phyloP scores from a whole-genome alignment of 2,329 filamentous ascomycete species.

The Tympanopsis confertula region DNA sequence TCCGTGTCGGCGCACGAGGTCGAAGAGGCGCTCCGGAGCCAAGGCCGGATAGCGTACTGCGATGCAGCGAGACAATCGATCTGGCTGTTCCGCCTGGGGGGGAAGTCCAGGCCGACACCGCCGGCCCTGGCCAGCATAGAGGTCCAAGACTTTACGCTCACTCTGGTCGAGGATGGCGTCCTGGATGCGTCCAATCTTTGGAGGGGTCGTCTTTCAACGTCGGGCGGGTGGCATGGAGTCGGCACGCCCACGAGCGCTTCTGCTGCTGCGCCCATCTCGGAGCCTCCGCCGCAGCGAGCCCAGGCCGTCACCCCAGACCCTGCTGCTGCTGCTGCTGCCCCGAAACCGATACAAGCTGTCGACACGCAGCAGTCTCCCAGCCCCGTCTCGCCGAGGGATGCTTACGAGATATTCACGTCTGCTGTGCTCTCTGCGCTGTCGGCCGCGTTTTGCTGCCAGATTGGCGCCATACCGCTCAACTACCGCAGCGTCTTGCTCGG shows the following conservation, averaged over 20 bases:
- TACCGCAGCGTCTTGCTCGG: constrained; percentile 36
- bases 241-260: constrained; percentile 28
- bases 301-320: too few species aligned
- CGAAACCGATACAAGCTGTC: not conserved
- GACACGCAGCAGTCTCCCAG: constrained; percentile 21
- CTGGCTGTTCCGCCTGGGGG: constrained; percentile 40
- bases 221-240: constrained; percentile 29
- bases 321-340: too few species aligned
- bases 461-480: constrained; percentile 38
- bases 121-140: constrained; percentile 26
- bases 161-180: constrained; percentile 32
- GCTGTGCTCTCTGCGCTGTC: constrained; percentile 39
- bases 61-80: constrained; percentile 36
- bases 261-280: not conserved
- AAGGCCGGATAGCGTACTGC: constrained; percentile 40
- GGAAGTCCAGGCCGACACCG: constrained; percentile 23
- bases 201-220: constrained; percentile 26
- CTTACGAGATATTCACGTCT: constrained; percentile 41
- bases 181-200: constrained; percentile 37
- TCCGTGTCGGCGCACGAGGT: constrained; percentile 35
- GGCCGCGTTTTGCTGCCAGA: constrained; percentile 32
- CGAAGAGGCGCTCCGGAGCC: constrained; percentile 35
- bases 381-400: constrained; percentile 25
- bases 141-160: constrained; percentile 29
- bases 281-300: not conserved